These are phyloP conservation scores for Colletotrichum graminicola DNA, from an alignment of 2,329 filamentous ascomycete genomes.

Conservation along the genomic window DNA sequence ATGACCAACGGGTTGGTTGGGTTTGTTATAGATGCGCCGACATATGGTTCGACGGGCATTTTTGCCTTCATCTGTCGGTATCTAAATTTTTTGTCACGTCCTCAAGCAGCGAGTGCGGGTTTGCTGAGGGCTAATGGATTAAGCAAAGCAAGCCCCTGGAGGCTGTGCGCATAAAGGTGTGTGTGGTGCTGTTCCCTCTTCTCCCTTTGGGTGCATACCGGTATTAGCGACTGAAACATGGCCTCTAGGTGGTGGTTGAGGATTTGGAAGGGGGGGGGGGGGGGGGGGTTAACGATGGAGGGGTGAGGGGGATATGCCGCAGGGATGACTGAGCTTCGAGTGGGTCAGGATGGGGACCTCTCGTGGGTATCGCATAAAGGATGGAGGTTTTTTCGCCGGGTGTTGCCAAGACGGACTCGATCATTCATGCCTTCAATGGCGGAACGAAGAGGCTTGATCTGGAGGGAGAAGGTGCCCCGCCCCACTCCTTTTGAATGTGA, in stretches of 20 bases:
- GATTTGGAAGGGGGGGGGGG: slow-evolving; percentile 19
- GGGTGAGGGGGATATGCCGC: slow-evolving; percentile 22
- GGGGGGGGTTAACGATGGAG: slow-evolving; percentile 1
- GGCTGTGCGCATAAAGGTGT: slow-evolving; percentile 36
- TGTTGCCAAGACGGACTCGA: slow-evolving; percentile 16
- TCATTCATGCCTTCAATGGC: slow-evolving; percentile 18
- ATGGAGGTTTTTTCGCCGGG: slow-evolving; percentile 10
- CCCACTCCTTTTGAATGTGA: neutral
- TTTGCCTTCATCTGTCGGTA: neutral
- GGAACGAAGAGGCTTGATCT: slow-evolving; percentile 16
- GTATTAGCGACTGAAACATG: slow-evolving; percentile 7
- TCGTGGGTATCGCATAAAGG: slow-evolving; percentile 29
- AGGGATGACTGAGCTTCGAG: slow-evolving; percentile 13
- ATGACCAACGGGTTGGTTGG: neutral
- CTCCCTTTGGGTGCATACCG: slow-evolving; percentile 13
- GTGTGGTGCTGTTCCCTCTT: slow-evolving; percentile 26
- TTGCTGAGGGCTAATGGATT: slow-evolving; percentile 3
- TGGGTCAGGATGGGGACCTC: neutral
- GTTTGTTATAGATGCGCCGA: slow-evolving; percentile 23
- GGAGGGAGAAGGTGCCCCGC: slow-evolving; percentile 1
- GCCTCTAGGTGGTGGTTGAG: neutral
- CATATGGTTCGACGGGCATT: slow-evolving; percentile 39
- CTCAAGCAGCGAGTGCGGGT: slow-evolving; percentile 1
- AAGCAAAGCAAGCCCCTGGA: slow-evolving; percentile 30
- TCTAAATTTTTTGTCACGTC: neutral